Evolutionary conservation across 2,329 filamentous ascomycete species (phyloP).

Genomic region (Ceratocystis albifundus): DNA sequence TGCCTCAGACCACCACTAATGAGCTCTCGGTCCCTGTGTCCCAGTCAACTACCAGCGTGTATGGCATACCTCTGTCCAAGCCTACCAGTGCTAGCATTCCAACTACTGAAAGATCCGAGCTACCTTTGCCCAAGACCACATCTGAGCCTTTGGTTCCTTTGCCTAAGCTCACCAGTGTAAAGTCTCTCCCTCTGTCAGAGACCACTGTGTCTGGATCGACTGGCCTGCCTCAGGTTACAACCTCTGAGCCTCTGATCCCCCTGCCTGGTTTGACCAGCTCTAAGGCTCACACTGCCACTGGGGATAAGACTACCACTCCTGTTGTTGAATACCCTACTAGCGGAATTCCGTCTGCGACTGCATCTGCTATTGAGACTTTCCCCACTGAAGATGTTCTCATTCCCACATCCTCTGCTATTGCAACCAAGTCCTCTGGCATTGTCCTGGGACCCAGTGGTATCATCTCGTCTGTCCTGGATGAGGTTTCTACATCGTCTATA

Average conservation of each 20-base stretch:
- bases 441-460: slow-evolving; percentile 30
- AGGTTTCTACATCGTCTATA: not conserved
- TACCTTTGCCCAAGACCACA: not conserved
- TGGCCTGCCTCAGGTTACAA: not conserved
- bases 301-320: slow-evolving; percentile 22
- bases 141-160: not conserved
- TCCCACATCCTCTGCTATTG: slow-evolving; percentile 21
- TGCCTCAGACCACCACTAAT: not conserved
- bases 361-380: slow-evolving; percentile 19
- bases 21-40: not conserved
- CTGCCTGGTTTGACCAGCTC: not conserved
- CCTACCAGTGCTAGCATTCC: not conserved
- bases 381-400: slow-evolving; percentile 23
- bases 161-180: not conserved
- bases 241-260: not conserved
- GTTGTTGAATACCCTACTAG: not conserved
- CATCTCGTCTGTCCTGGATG: slow-evolving; percentile 25
- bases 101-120: too few species aligned
- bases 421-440: slow-evolving; percentile 24
- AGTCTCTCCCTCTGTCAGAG: not conserved
- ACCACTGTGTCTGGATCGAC: not conserved
- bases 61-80: not conserved
- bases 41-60: not conserved
- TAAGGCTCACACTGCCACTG: slow-evolving; percentile 8
- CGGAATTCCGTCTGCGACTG: slow-evolving; percentile 5